Base-by-base conservation (phyloP, 1,284 basidiomycete genomes). In the Cryptococcus sp. region DNA sequence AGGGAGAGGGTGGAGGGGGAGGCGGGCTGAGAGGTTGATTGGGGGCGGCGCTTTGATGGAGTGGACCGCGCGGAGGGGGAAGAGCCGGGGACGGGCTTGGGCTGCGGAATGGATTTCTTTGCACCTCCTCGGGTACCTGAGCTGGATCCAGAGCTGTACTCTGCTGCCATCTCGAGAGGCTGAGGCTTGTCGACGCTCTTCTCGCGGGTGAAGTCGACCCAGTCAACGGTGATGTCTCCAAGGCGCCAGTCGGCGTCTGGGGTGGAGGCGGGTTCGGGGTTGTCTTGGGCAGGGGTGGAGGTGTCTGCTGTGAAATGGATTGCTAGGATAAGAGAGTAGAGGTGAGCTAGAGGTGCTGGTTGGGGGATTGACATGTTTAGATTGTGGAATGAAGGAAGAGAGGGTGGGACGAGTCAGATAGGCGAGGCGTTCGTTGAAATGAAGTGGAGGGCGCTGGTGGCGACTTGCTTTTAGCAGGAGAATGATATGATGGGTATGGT, bases 181-280 rank as follows among this genome's bases (percentile, higher is more conserved):
- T 48, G 24, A 12, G 15, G 20, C 21, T 46, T 20, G 40, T 72
- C 69, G 20, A 63, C 39, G 45, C 57, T 64, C 64, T 76, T 76
- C 65, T 75, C 72, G 21, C 70, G 62, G 11, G 71, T 73, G 42
- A 76, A 72, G 56, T 76, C 74, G 15, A 76, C 61, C 71, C 71
- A 76, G 55, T 76, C 74, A 16, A 76, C 71, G 16, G 64, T 64
- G 59, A 75, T 73, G n/a, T 72, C 69, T 35, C 72, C 72, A 7
- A 71, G 55, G 37, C 72, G 61, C 68, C 66, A 74, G 55, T 72
- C 72, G 35, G 60, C 52, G 18, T 47, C 59, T 18, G 13, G n/a
- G 0, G 39, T 42, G 33, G 36, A 39, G 20, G 18, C 35, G 38
- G 46, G 39, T 40, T 52, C 42, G 12, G 21, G 40, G 28, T 54